Evolutionary conservation across 208 protist genomes (phyloP).

Genomic region (Acanthamoeba sp.): DNA sequence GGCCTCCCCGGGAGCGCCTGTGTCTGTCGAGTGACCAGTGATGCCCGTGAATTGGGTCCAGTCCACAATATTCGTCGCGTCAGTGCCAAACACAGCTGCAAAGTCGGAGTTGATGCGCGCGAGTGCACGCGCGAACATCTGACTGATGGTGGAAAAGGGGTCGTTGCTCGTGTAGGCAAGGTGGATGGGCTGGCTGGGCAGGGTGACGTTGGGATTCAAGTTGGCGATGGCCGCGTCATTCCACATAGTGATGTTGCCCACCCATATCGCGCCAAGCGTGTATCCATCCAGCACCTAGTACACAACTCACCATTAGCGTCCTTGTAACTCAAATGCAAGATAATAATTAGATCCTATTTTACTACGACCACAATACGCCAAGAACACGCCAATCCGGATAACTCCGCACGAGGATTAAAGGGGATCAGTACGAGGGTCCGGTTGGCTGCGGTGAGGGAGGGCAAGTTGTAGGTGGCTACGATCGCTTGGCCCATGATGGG

Average conservation of each 20-base stretch:
- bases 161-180: slow-evolving; percentile 35
- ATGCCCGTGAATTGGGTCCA: background rate
- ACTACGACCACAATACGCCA: too few relatives aligned
- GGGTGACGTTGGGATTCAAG: background rate
- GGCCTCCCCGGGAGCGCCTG: background rate
- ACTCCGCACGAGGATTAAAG: too few relatives aligned
- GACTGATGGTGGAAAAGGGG: slow-evolving; percentile 31
- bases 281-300: background rate
- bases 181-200: slow-evolving; percentile 1
- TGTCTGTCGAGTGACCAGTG: background rate
- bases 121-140: background rate
- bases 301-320: background rate
- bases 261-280: slow-evolving; percentile 7
- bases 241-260: slow-evolving; percentile 1
- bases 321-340: too few relatives aligned
- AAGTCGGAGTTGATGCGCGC: background rate
- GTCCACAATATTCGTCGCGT: background rate
- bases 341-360: too few relatives aligned
- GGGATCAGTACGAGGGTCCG: slow-evolving; percentile 9
- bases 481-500: slow-evolving; percentile 16
- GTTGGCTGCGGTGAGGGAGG: background rate
- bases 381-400: too few relatives aligned
- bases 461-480: slow-evolving; percentile 52
- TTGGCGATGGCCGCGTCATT: background rate
- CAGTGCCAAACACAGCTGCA: background rate